Evolutionary conservation across 208 protist genomes (phyloP), one percentile per base, ranked within the genome.

Genomic region (Tritrichomonas foetus): DNA sequence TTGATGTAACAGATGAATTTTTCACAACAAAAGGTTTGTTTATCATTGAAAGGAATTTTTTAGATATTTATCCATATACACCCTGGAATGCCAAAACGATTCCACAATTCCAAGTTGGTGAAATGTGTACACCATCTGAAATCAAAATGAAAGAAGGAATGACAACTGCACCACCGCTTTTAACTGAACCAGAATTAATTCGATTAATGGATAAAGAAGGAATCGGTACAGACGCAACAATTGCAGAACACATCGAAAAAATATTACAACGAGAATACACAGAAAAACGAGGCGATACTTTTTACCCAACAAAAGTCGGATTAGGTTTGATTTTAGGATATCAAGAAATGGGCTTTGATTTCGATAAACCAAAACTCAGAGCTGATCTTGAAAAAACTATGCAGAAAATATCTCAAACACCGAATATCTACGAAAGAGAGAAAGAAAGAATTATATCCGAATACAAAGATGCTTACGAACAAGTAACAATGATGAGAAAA

Each of bases 211-310:
- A 99, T 92, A 97, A 97, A 93, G 96, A 99, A 94, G 97, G 97
- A 53, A 99, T 99, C 93, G 98, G 98, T 50, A 99, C 99, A 1
- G 99, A 99, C 95, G 98, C 99, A 3, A 99, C 98, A 25, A 99
- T 99, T 94, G 98, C 98, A 3, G 96, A 98, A 94, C 99, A 99
- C 95, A 99, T 99, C 47, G 96, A 98, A 94, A 99, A 97, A 66
- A 97, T 99, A 78, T 95, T 98, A 50, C 96, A 96, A 33, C 36
- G 96, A 75, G 72, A 94, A 72, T 96, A 96, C 75, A 95, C 94
- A 33, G 64, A 72, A 0, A 53, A 94, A 75, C n/a, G 33, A 78
- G 22, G 27, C 30, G 61, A 57, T 14, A 13, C 20, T n/a, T 97
- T 99, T 75, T 93, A 96, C 39, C 98, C 98, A 22, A 99, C 98